phyloP scores from a whole-genome alignment of 1,284 basidiomycete genomes.

The Meira miltonrushii region DNA sequence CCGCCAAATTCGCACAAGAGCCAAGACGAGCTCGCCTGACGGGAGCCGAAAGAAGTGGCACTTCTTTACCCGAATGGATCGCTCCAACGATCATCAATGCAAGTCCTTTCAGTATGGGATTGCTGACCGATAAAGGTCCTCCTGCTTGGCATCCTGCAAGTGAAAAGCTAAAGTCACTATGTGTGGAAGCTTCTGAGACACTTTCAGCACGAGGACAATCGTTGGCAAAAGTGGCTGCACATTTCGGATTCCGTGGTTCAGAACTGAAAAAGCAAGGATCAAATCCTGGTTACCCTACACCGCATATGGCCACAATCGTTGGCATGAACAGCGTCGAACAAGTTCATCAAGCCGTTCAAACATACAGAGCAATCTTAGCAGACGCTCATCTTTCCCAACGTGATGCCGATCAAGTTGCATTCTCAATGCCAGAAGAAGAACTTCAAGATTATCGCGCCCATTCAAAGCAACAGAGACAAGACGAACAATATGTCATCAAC shows the following conservation, averaged over 20 bases:
- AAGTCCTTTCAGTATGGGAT: slow-evolving; percentile 86
- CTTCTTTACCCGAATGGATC: slow-evolving; percentile 22
- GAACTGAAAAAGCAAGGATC: background rate
- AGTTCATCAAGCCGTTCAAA: slow-evolving; percentile 41
- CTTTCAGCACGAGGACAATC: slow-evolving; percentile 20
- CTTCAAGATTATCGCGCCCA: too few relatives aligned
- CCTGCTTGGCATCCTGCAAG: slow-evolving; percentile 84
- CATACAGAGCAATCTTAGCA: slow-evolving; percentile 34
- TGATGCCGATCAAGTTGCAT: too few relatives aligned
- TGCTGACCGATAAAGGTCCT: slow-evolving; percentile 64
- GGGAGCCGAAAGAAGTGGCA: slow-evolving; percentile 25
- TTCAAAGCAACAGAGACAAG: too few relatives aligned
- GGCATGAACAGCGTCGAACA: slow-evolving; percentile 47
- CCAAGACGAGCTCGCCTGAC: slow-evolving; percentile 3
- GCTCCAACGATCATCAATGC: slow-evolving; percentile 68
- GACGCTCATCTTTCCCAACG: slow-evolving; percentile 3
- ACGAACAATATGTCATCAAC: too few relatives aligned
- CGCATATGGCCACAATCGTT: slow-evolving; percentile 37
- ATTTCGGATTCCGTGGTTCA: slow-evolving; percentile 26
- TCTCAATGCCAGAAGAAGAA: too few relatives aligned
- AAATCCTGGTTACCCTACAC: too few relatives aligned
- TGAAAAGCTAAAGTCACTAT: slow-evolving; percentile 57
- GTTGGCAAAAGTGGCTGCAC: slow-evolving; percentile 38
- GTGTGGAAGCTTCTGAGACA: slow-evolving; percentile 18
- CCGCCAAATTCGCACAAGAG: background rate